Percentiles rank a stretch among this genome's conserved stretches.
phyloP scores from a whole-genome alignment of 23 red algal genomes.

The Gracilaria gracilis region DNA sequence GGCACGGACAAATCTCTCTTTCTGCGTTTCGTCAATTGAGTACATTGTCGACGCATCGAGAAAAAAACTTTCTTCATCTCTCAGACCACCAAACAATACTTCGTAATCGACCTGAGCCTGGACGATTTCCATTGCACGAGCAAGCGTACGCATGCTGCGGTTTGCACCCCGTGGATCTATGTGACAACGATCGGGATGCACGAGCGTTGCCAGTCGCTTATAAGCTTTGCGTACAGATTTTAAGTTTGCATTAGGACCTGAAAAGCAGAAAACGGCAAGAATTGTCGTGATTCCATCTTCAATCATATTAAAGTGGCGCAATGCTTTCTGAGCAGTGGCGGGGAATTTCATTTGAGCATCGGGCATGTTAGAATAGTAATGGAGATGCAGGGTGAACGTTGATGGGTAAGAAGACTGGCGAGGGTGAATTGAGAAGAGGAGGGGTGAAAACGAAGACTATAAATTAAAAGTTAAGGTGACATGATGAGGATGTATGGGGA shows the following conservation, averaged over 20 bases:
- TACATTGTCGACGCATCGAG: neutral
- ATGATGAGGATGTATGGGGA: too few relatives aligned
- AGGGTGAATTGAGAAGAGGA: too few relatives aligned
- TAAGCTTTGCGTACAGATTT: neutral
- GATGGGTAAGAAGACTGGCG: too few relatives aligned
- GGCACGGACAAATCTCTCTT: neutral
- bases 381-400: too few relatives aligned
- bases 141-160: neutral
- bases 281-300: neutral
- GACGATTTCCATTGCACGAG: neutral
- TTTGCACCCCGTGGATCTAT: neutral
- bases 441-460: too few relatives aligned
- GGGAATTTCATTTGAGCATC: neutral
- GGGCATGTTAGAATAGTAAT: too few relatives aligned
- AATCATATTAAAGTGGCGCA: slow-evolving; percentile 20
- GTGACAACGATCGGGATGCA: slow-evolving; percentile 5
- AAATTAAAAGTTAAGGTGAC: too few relatives aligned
- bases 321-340: neutral
- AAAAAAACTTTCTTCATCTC: neutral
- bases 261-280: neutral
- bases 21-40: neutral
- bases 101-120: neutral
- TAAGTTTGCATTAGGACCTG: neutral
- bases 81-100: neutral
- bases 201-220: neutral